A percentile compares a stretch with the other conserved stretches of the same genome.
phyloP scores from a whole-genome alignment of 371 early-diverging fungal species.

The Syncephalis fuscata region DNA sequence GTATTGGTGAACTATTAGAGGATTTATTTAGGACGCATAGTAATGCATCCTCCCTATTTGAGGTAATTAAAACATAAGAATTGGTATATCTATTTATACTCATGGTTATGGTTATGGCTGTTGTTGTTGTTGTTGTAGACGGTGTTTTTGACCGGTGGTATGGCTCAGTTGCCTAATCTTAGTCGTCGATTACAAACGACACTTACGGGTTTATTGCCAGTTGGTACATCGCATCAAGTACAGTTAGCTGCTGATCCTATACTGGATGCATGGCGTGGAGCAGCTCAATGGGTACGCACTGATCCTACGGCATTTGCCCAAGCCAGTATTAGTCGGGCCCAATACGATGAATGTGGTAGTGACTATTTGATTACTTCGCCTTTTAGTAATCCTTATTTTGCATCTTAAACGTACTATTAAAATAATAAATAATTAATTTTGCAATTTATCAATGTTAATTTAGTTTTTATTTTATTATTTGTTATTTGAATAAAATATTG shows the following conservation, averaged over 20 bases:
- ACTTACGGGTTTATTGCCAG: slow-evolving; percentile 43
- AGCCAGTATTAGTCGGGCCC: slow-evolving; percentile 33
- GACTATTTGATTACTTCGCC: slow-evolving; percentile 26
- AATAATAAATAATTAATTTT: too few species aligned
- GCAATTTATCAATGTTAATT: too few species aligned
- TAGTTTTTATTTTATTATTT: too few species aligned
- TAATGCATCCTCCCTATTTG: slow-evolving; percentile 28
- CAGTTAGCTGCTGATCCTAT: slow-evolving; percentile 47
- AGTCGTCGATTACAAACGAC: slow-evolving; percentile 35
- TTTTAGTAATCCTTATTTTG: too few species aligned
- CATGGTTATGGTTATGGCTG: neutral
- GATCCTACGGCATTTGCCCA: slow-evolving; percentile 14
- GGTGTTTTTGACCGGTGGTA: slow-evolving; percentile 67
- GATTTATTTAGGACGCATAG: slow-evolving; percentile 27
- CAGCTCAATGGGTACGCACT: slow-evolving; percentile 37
- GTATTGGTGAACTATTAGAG: slow-evolving; percentile 54
- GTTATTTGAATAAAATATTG: too few species aligned
- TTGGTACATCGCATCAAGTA: slow-evolving; percentile 31
- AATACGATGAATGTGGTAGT: slow-evolving; percentile 70
- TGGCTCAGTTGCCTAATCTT: slow-evolving; percentile 42
- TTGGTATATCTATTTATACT: neutral
- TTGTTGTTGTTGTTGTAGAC: slow-evolving; percentile 19
- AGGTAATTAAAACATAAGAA: slow-evolving; percentile 25
- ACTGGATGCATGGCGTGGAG: slow-evolving; percentile 77
- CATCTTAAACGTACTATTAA: too few species aligned